A percentile compares a stretch with the other conserved stretches of the same genome.
These are phyloP conservation scores for Suhomyces pyralidae DNA, from an alignment of 805 yeast genomes.

Conservation along the genomic window DNA sequence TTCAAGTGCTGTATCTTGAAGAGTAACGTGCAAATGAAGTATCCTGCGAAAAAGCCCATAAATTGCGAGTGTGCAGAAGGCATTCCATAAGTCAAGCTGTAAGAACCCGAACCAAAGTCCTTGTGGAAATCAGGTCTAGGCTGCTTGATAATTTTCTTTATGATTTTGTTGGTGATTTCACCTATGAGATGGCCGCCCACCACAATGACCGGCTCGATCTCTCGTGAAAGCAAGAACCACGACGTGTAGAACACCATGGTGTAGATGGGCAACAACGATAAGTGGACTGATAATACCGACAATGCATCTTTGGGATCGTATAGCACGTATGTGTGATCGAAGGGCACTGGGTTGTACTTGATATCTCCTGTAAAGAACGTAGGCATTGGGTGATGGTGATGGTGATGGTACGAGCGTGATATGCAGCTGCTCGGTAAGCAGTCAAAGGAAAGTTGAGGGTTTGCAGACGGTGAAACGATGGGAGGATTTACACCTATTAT, in stretches of 20 bases:
- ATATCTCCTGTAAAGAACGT: conserved; percentile 12
- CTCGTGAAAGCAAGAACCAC: conserved; percentile 80
- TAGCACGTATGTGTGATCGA: conserved; percentile 82
- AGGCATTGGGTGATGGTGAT: conserved; percentile 10
- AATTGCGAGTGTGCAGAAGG: conserved; percentile 97
- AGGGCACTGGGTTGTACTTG: conserved; percentile 47
- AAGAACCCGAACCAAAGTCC: conserved; percentile 43
- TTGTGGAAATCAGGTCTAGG: conserved; percentile 67
- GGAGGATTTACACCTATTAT: background rate
- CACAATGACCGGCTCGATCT: conserved; percentile 77
- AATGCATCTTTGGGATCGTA: conserved; percentile 66
- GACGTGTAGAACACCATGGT: conserved; percentile 75
- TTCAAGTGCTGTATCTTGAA: conserved; percentile 40
- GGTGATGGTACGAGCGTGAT: background rate
- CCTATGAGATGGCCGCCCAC: conserved; percentile 84
- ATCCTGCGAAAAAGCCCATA: conserved; percentile 79
- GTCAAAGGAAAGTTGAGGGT: background rate
- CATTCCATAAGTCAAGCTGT: conserved; percentile 80
- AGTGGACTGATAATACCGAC: conserved; percentile 61
- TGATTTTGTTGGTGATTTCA: conserved; percentile 66
- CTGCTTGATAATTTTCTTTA: conserved; percentile 63
- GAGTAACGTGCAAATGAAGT: conserved; percentile 44
- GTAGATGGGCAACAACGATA: conserved; percentile 78
- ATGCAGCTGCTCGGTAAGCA: background rate
- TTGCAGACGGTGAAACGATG: background rate